Conservation (phyloP, 805 yeast species). For the Candida orba region DNA sequence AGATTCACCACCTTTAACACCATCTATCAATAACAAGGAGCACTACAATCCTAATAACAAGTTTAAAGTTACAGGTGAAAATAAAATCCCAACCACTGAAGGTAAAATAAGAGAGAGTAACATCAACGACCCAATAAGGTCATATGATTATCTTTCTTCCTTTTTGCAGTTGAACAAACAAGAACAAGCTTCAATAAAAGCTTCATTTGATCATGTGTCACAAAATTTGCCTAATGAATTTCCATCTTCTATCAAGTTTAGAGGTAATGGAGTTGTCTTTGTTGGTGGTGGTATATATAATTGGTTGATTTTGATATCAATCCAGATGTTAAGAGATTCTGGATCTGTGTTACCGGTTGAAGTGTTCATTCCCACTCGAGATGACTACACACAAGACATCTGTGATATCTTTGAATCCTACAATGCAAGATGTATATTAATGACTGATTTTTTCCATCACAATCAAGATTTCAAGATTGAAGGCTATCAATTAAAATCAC, state of each 20-base stretch:
- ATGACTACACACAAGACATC: slow-evolving; percentile 37
- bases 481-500: slow-evolving; percentile 61
- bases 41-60: background rate
- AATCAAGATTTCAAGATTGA: slow-evolving; percentile 31
- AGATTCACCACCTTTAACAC: no score
- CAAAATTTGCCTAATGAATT: slow-evolving; percentile 31
- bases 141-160: slow-evolving; percentile 17
- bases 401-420: background rate
- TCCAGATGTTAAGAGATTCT: slow-evolving; percentile 47
- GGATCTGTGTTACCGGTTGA: slow-evolving; percentile 75
- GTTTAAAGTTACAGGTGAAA: background rate
- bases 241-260: slow-evolving; percentile 31
- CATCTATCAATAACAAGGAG: background rate
- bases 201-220: slow-evolving; percentile 15
- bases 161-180: slow-evolving; percentile 12
- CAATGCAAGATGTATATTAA: background rate
- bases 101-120: slow-evolving; percentile 21
- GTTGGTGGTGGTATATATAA: slow-evolving; percentile 71
- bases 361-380: slow-evolving; percentile 63
- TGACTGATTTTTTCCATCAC: background rate
- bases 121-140: slow-evolving; percentile 17
- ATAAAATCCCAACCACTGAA: slow-evolving; percentile 16
- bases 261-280: slow-evolving; percentile 57
- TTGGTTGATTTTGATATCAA: slow-evolving; percentile 49
- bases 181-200: slow-evolving; percentile 12